phyloP scores from a whole-genome alignment of 306 rosid genomes.

The Begonia fuchsioides region DNA sequence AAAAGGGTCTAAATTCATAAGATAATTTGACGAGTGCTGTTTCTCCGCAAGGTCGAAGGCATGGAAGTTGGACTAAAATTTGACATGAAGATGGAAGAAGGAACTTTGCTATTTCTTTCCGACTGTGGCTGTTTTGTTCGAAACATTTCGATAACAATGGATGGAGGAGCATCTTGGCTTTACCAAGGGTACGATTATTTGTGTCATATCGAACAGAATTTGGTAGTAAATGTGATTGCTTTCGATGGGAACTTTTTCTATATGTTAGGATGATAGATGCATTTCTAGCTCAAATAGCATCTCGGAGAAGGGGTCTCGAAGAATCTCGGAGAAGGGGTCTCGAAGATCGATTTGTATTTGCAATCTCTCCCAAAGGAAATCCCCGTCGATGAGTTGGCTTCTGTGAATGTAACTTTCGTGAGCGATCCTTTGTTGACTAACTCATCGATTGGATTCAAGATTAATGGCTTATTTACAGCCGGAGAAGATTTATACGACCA shows the following conservation, averaged over 20 bases:
- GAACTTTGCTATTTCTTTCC: constrained; percentile 49
- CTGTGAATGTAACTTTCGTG: constrained; percentile 59
- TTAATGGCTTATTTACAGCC: constrained; percentile 58
- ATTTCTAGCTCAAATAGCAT: constrained; percentile 61
- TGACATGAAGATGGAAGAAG: constrained; percentile 62
- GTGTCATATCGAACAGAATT: background rate
- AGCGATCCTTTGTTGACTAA: constrained; percentile 39
- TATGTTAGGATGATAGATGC: constrained; percentile 63
- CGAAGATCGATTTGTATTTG: constrained; percentile 50
- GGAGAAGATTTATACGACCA: constrained; percentile 15
- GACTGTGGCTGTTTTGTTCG: constrained; percentile 50
- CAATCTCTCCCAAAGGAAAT: constrained; percentile 65
- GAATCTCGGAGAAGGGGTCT: constrained; percentile 53
- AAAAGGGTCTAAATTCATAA: no score
- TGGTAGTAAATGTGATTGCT: no score
- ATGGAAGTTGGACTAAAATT: constrained; percentile 61
- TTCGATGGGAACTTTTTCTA: constrained; percentile 1
- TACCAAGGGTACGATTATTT: constrained; percentile 72
- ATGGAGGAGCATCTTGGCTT: constrained; percentile 96
- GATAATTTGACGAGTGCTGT: constrained; percentile 19
- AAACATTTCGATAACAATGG: constrained; percentile 61
- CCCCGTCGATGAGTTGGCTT: constrained; percentile 47
- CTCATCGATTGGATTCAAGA: constrained; percentile 60
- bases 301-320: constrained; percentile 47
- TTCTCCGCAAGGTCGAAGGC: constrained; percentile 63